Percentiles rank a stretch among this genome's conserved stretches.
Conservation (phyloP, 805 yeast species). For the Ogataea paraovalis region DNA sequence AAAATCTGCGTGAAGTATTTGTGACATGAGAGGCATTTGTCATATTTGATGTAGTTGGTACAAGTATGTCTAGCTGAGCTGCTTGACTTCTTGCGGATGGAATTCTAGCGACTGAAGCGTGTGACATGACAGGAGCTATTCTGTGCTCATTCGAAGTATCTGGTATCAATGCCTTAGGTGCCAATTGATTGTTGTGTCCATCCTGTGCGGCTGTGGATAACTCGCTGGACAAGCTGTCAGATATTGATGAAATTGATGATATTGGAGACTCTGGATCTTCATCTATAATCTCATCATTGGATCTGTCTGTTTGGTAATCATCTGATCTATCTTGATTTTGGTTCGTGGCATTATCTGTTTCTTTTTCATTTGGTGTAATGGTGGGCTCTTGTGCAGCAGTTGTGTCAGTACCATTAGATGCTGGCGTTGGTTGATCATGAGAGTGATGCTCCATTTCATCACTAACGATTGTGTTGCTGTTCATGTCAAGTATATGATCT, state of each 20-base stretch:
- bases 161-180: conserved; percentile 16
- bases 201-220: conserved; percentile 1
- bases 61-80: neutral
- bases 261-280: conserved; percentile 1
- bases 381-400: no score
- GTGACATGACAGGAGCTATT: conserved; percentile 3
- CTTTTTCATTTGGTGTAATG: neutral
- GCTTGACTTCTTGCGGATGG: conserved; percentile 29
- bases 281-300: neutral
- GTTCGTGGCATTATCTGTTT: neutral
- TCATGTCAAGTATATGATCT: neutral
- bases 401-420: no score
- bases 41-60: neutral
- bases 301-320: neutral
- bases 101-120: conserved; percentile 20
- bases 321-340: neutral
- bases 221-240: conserved; percentile 14
- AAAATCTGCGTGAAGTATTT: neutral
- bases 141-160: neutral
- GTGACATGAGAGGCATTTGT: neutral
- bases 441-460: neutral
- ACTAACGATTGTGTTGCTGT: neutral
- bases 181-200: neutral
- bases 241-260: conserved; percentile 14
- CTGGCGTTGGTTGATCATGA: no score